Evolutionary conservation across 805 yeast genomes (phyloP).

Genomic region (Yamadazyma tumulicola): DNA sequence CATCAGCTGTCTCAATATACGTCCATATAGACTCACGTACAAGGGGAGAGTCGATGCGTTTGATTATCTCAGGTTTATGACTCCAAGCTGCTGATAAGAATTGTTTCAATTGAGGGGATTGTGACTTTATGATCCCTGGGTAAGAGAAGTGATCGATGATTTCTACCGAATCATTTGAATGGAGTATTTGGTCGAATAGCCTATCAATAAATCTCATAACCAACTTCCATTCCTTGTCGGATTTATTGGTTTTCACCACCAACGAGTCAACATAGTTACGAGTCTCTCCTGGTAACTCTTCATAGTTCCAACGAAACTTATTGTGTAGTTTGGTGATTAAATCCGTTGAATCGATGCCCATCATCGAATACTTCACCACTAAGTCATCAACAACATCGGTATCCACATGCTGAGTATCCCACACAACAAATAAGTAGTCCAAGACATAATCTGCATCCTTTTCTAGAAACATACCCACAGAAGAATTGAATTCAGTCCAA

Average conservation of each 20-base stretch:
- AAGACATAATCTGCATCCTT: not conserved
- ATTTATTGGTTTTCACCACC: conserved; percentile 20
- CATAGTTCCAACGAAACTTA: conserved; percentile 6
- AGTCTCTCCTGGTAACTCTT: conserved; percentile 14
- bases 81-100: conserved; percentile 5
- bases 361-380: conserved; percentile 7
- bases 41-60: conserved; percentile 1
- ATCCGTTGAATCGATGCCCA: conserved; percentile 5
- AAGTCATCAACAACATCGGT: conserved; percentile 11
- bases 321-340: conserved; percentile 6
- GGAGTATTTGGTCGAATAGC: conserved; percentile 4
- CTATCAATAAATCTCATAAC: conserved; percentile 17
- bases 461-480: conserved; percentile 7
- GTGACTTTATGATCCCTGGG: not conserved
- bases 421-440: conserved; percentile 4
- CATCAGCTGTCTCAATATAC: conserved; percentile 4
- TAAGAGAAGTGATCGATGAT: conserved; percentile 6
- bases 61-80: conserved; percentile 1
- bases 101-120: not conserved
- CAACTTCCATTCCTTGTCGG: conserved; percentile 18
- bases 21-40: conserved; percentile 8
- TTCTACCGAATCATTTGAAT: conserved; percentile 1
- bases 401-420: conserved; percentile 5
- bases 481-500: conserved; percentile 6
- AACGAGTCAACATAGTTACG: conserved; percentile 27